Conservation (phyloP, 371 early-diverging fungal genomes). For the Zopfochytrium polystomum region DNA sequence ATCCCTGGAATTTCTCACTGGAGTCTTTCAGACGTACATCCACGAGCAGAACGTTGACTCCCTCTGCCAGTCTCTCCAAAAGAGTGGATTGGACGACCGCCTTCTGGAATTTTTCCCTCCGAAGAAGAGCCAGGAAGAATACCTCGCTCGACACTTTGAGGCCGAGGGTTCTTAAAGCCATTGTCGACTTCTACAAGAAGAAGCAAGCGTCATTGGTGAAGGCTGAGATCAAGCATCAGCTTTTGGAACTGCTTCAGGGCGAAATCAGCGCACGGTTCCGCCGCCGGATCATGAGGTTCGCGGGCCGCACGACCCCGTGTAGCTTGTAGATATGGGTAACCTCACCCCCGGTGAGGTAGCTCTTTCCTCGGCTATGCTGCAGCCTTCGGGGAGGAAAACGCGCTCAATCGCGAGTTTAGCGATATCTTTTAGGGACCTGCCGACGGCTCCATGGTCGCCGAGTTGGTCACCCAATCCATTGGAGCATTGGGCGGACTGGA, state of each 20-base stretch:
- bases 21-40: constrained; percentile 77
- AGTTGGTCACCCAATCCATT: too few relatives aligned
- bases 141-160: constrained; percentile 86
- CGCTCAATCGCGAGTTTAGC: too few relatives aligned
- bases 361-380: too few relatives aligned
- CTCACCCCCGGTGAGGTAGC: too few relatives aligned
- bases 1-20: constrained; percentile 75
- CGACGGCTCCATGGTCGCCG: too few relatives aligned
- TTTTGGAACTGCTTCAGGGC: constrained; percentile 61
- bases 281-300: too few relatives aligned
- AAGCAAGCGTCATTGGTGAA: constrained; percentile 67
- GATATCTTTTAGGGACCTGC: too few relatives aligned
- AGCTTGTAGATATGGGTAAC: too few relatives aligned
- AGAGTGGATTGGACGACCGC: constrained; percentile 67
- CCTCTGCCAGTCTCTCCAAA: constrained; percentile 64
- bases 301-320: too few relatives aligned
- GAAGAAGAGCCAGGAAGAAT: constrained; percentile 83
- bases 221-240: constrained; percentile 55
- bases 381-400: too few relatives aligned
- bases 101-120: constrained; percentile 88
- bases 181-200: constrained; percentile 76
- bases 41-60: constrained; percentile 73
- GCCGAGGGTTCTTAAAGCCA: constrained; percentile 82
- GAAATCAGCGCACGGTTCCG: constrained; percentile 49
- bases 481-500: too few relatives aligned